These are phyloP conservation scores for Pythium folliculosum DNA, from an alignment of 352 stramenopile species.

Conservation along the genomic window DNA sequence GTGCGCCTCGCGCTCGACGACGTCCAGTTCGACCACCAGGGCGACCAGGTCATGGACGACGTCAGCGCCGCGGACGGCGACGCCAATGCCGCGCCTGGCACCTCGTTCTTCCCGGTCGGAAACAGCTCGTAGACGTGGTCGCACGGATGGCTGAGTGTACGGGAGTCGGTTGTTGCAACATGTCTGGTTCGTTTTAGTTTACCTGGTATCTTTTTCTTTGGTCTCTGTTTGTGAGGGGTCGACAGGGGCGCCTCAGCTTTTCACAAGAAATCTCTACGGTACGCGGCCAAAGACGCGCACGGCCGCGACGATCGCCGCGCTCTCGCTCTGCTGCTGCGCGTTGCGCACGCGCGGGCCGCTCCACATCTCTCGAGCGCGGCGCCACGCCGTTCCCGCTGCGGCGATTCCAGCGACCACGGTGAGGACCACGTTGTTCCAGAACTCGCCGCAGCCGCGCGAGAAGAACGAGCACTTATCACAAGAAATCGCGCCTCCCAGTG, in stretches of 20 bases:
- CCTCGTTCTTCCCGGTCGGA: slow-evolving; percentile 10
- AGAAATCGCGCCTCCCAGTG: slow-evolving; percentile 31
- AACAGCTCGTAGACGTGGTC: background rate
- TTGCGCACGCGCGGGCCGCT: slow-evolving; percentile 27
- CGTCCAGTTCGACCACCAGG: slow-evolving; percentile 57
- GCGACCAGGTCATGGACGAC: slow-evolving; percentile 31
- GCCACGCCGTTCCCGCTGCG: slow-evolving; percentile 28
- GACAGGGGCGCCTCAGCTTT: too few relatives aligned
- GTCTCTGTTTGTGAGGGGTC: too few relatives aligned
- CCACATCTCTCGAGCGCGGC: slow-evolving; percentile 35
- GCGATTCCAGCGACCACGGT: slow-evolving; percentile 28
- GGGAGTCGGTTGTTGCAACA: too few relatives aligned
- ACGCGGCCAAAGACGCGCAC: slow-evolving; percentile 56
- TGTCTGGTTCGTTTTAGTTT: too few relatives aligned
- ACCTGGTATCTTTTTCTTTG: too few relatives aligned
- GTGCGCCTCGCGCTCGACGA: slow-evolving; percentile 81
- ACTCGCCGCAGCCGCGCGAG: slow-evolving; percentile 51
- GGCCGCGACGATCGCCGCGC: slow-evolving; percentile 44
- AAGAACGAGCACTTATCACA: slow-evolving; percentile 59
- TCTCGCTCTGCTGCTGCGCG: slow-evolving; percentile 42
- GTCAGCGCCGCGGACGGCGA: slow-evolving; percentile 9
- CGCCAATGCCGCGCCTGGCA: background rate
- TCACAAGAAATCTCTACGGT: background rate
- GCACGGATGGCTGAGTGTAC: background rate
- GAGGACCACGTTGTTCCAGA: slow-evolving; percentile 52